These are phyloP conservation scores for Hericium coralloides DNA, from an alignment of 768 basidiomycete genomes.

Conservation along the genomic window DNA sequence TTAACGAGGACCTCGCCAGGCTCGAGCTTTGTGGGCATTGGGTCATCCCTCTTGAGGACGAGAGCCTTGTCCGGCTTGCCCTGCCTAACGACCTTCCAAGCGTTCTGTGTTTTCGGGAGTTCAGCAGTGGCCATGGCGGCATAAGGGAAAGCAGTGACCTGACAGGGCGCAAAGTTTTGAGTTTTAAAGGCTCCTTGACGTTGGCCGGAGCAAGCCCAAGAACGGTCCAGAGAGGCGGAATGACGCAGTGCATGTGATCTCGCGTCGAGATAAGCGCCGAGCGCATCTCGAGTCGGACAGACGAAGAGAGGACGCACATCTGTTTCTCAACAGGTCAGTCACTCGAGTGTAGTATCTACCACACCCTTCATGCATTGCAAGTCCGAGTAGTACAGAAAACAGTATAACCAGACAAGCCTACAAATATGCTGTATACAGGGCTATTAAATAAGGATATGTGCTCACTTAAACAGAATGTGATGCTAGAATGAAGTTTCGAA, in stretches of 20 bases:
- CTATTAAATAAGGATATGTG: too few relatives aligned
- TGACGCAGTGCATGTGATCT: not conserved
- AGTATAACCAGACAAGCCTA: not conserved
- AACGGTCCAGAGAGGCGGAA: too few relatives aligned
- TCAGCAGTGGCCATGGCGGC: not conserved
- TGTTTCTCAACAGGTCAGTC: too few relatives aligned
- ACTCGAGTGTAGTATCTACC: too few relatives aligned
- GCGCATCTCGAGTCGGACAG: too few relatives aligned
- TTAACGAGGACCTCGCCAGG: conserved; percentile 40
- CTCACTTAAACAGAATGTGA: too few relatives aligned
- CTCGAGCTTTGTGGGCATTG: conserved; percentile 25
- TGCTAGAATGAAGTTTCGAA: too few relatives aligned
- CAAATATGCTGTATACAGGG: too few relatives aligned
- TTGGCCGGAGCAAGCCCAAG: not conserved
- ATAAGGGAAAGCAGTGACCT: not conserved
- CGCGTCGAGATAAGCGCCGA: too few relatives aligned
- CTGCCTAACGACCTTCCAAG: conserved; percentile 20
- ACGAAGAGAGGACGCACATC: too few relatives aligned
- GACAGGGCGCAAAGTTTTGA: not conserved
- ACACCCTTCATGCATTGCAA: too few relatives aligned
- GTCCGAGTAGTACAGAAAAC: too few relatives aligned
- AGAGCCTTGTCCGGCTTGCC: conserved; percentile 25
- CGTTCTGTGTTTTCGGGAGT: conserved; percentile 1
- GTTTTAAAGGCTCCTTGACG: not conserved
- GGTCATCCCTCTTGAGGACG: conserved; percentile 16